These are phyloP conservation scores for Castanea sativa DNA, from an alignment of 306 rosid genomes.

Conservation along the genomic window DNA sequence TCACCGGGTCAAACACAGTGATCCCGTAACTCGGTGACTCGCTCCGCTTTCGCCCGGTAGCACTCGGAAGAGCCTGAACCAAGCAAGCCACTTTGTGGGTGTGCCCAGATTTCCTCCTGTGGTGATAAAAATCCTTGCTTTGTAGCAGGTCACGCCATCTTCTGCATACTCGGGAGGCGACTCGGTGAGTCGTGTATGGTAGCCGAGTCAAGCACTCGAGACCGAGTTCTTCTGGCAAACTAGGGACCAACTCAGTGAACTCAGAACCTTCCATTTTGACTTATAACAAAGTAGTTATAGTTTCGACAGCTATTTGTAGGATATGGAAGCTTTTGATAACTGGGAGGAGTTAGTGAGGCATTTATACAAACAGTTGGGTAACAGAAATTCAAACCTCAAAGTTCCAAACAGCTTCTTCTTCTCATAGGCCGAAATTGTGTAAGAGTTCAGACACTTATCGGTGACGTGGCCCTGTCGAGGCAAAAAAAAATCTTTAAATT, in stretches of 20 bases:
- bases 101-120: conserved; percentile 34
- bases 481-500: no score
- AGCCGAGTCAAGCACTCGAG: conserved; percentile 44
- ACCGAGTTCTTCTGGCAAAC: conserved; percentile 36
- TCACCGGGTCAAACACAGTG: conserved; percentile 31
- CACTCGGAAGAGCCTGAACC: conserved; percentile 20
- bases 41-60: background rate
- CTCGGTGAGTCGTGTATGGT: conserved; percentile 28
- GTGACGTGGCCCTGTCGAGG: no score
- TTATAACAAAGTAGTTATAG: no score
- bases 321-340: no score
- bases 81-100: conserved; percentile 30
- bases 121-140: conserved; percentile 23
- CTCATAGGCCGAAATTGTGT: no score
- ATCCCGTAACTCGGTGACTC: conserved; percentile 22
- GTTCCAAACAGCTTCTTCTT: no score
- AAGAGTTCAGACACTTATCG: no score
- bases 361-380: background rate
- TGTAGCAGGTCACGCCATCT: conserved; percentile 37
- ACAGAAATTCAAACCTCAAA: background rate
- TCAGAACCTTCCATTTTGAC: conserved; percentile 12
- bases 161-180: conserved; percentile 33
- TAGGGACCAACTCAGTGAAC: conserved; percentile 29
- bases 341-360: background rate
- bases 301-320: background rate